Percentiles rank a stretch among this genome's conserved stretches.
These are phyloP conservation scores for Scortechinia acanthostroma DNA, from an alignment of 2,329 filamentous ascomycete species.

Conservation along the genomic window DNA sequence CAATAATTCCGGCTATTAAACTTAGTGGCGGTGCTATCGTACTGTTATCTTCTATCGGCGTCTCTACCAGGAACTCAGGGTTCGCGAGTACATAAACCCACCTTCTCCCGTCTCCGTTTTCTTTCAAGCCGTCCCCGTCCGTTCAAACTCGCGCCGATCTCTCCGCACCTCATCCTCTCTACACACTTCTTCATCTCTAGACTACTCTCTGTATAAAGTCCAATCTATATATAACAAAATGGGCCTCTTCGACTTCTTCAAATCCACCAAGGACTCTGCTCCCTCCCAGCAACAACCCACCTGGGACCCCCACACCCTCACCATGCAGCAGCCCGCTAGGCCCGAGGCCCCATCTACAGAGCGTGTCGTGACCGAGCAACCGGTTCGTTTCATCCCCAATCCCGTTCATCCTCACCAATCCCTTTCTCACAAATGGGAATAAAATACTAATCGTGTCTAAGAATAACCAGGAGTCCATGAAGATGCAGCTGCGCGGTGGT, in stretches of 20 bases:
- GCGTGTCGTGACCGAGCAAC: slow-evolving; percentile 13
- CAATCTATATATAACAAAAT: neutral
- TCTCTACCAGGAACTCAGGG: neutral
- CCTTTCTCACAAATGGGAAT: no score
- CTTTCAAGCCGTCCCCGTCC: no score
- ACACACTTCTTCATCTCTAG: neutral
- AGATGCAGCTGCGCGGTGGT: slow-evolving; percentile 18
- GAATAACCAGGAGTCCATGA: slow-evolving; percentile 14
- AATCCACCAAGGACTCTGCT: slow-evolving; percentile 13
- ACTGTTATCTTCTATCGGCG: no score
- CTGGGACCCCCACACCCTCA: slow-evolving; percentile 19
- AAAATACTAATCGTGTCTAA: no score
- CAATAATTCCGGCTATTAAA: no score
- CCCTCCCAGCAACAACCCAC: slow-evolving; percentile 8
- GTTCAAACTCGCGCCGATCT: neutral
- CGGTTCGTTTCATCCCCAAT: slow-evolving; percentile 12
- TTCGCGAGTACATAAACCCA: neutral
- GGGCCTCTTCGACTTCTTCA: slow-evolving; percentile 18
- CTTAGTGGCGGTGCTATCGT: no score
- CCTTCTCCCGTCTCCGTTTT: neutral
- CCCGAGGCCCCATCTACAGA: slow-evolving; percentile 14
- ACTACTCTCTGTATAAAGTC: no score
- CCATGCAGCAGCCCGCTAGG: slow-evolving; percentile 19
- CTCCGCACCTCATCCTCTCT: neutral
- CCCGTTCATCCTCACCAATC: no score